Conservation (phyloP, 2,329 filamentous ascomycete species). For the Colletotrichum graminicola region DNA sequence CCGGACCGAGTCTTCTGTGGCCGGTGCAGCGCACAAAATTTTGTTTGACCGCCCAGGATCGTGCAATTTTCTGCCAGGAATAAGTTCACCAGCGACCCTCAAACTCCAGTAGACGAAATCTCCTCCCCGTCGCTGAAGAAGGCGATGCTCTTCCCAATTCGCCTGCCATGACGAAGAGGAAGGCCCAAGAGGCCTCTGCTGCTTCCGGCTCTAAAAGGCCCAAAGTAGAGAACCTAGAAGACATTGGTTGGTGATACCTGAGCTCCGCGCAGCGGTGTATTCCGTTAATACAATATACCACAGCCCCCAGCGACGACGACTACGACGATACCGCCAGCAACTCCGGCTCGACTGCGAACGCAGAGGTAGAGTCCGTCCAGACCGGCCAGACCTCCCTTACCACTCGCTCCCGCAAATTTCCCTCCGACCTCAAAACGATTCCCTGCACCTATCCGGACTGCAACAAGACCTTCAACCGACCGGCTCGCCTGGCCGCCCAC, state of each 20-base stretch:
- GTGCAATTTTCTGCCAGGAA: constrained; percentile 35
- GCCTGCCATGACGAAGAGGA: constrained; percentile 39
- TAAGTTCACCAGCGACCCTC: constrained; percentile 26
- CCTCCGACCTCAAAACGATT: constrained; percentile 82
- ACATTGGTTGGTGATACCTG: constrained; percentile 24
- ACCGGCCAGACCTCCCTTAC: constrained; percentile 41
- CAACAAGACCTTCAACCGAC: constrained; percentile 87
- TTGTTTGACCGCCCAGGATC: constrained; percentile 33
- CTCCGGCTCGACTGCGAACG: constrained; percentile 37
- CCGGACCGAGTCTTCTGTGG: constrained; percentile 33
- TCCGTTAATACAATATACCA: constrained; percentile 23
- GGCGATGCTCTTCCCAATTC: constrained; percentile 30
- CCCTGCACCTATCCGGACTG: constrained; percentile 81
- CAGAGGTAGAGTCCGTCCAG: constrained; percentile 39
- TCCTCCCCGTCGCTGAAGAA: constrained; percentile 16
- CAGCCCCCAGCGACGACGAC: constrained; percentile 39
- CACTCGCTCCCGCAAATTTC: constrained; percentile 61
- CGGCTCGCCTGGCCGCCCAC: constrained; percentile 83
- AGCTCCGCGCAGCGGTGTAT: background rate
- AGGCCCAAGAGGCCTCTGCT: constrained; percentile 25
- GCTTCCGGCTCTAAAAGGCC: constrained; percentile 27
- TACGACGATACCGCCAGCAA: constrained; percentile 41
- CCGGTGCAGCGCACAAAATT: constrained; percentile 37
- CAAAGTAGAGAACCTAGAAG: constrained; percentile 17
- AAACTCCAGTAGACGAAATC: background rate